phyloP scores from a whole-genome alignment of 2,329 filamentous ascomycete genomes.

The Trichoderma atroviride region DNA sequence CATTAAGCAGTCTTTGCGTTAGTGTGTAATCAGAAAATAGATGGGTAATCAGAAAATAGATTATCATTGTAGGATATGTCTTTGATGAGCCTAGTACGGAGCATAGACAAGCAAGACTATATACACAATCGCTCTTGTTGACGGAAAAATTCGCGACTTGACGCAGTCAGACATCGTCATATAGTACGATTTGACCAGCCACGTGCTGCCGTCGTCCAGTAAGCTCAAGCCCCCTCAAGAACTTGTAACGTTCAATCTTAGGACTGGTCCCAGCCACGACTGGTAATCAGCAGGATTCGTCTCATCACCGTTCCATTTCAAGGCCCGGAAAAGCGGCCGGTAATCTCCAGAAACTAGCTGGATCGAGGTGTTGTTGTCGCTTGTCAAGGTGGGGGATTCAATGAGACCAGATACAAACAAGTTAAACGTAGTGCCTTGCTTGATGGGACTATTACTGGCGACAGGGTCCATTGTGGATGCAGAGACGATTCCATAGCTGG shows the following conservation, averaged over 20 bases:
- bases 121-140: not conserved
- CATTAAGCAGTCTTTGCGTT: not conserved
- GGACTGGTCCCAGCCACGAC: conserved; percentile 11
- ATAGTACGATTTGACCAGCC: not conserved
- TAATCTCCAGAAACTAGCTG: conserved; percentile 13
- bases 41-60: not conserved
- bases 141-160: not conserved
- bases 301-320: conserved; percentile 1
- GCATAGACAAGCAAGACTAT: not conserved
- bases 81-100: not conserved
- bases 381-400: conserved; percentile 3
- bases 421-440: not conserved
- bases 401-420: not conserved
- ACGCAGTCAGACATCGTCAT: not conserved
- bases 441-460: not conserved
- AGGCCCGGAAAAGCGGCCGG: conserved; percentile 12
- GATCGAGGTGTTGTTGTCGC: not conserved
- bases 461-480: not conserved
- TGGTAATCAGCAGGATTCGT: conserved; percentile 14
- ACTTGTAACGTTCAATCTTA: not conserved
- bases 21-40: not conserved
- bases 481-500: not conserved
- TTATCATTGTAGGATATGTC: not conserved
- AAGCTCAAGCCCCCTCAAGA: not conserved
- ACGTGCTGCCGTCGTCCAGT: not conserved